A percentile compares a stretch with the other conserved stretches of the same genome.
phyloP scores from a whole-genome alignment of 2,329 filamentous ascomycete species.

The Incumbomyces lentus region DNA sequence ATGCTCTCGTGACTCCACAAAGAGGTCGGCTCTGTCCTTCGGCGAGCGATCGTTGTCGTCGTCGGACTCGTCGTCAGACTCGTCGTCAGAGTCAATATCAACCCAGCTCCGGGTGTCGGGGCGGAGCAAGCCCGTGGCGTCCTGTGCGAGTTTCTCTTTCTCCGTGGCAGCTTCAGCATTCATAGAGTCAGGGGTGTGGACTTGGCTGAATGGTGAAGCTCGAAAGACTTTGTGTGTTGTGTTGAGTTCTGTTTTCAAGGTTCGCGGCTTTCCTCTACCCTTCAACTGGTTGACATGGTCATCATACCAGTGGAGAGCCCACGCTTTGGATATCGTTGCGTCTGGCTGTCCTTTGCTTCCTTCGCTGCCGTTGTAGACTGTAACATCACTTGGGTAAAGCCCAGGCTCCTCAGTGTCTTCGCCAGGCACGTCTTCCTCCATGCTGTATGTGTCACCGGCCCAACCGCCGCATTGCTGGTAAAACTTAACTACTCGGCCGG shows the following conservation, averaged over 20 bases:
- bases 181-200: conserved; percentile 3
- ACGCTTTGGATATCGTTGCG: too few species aligned
- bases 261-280: too few species aligned
- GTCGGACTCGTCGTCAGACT: not conserved
- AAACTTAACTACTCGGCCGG: not conserved
- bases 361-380: not conserved
- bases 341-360: not conserved
- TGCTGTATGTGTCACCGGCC: not conserved
- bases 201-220: not conserved
- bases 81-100: not conserved
- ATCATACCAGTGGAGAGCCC: not conserved
- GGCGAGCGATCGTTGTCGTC: not conserved
- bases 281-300: not conserved
- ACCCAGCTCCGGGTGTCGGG: not conserved
- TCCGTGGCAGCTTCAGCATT: not conserved
- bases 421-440: not conserved
- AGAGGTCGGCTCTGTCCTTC: too few species aligned
- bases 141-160: not conserved
- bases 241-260: too few species aligned
- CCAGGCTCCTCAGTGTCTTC: not conserved
- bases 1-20: too few species aligned
- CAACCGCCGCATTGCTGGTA: not conserved
- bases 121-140: not conserved
- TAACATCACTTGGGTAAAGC: not conserved
- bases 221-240: too few species aligned